phyloP scores from a whole-genome alignment of 2,329 filamentous ascomycete species.

The Clonostachys byssicola region DNA sequence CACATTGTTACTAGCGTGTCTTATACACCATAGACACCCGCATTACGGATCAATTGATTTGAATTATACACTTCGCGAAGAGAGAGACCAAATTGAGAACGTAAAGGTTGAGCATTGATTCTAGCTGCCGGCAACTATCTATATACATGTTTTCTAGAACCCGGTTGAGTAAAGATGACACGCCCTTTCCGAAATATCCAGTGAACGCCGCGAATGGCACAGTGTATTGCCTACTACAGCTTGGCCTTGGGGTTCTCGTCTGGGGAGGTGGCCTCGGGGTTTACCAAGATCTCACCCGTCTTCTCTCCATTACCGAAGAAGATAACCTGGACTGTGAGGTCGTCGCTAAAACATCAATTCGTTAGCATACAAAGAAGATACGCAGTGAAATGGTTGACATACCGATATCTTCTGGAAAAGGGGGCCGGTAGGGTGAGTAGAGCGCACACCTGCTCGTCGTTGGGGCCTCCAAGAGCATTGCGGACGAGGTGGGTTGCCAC shows the following conservation, averaged over 20 bases:
- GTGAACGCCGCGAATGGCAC: too few species aligned
- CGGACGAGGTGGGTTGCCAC: constrained; percentile 92
- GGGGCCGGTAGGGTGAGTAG: constrained; percentile 87
- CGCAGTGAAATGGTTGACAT: constrained; percentile 11
- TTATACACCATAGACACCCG: too few species aligned
- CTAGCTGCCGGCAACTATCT: too few species aligned
- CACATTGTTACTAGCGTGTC: too few species aligned
- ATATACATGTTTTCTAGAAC: too few species aligned
- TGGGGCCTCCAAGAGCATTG: constrained; percentile 90
- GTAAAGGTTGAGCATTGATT: too few species aligned
- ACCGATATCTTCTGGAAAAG: constrained; percentile 88
- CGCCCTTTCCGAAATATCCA: too few species aligned
- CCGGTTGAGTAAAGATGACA: too few species aligned
- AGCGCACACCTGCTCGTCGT: constrained; percentile 90
- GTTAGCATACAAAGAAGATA: constrained; percentile 7
- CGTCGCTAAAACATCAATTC: constrained; percentile 56
- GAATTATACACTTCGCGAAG: too few species aligned
- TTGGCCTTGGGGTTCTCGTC: constrained; percentile 29
- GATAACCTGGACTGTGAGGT: constrained; percentile 95
- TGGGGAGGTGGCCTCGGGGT: constrained; percentile 76
- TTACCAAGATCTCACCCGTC: constrained; percentile 75
- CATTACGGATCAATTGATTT: too few species aligned
- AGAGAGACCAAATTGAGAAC: too few species aligned
- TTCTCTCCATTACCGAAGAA: constrained; percentile 87
- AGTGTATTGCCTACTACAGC: constrained; percentile 24